phyloP scores from a whole-genome alignment of 371 early-diverging fungal species.

The Cokeromyces recurvatus region DNA sequence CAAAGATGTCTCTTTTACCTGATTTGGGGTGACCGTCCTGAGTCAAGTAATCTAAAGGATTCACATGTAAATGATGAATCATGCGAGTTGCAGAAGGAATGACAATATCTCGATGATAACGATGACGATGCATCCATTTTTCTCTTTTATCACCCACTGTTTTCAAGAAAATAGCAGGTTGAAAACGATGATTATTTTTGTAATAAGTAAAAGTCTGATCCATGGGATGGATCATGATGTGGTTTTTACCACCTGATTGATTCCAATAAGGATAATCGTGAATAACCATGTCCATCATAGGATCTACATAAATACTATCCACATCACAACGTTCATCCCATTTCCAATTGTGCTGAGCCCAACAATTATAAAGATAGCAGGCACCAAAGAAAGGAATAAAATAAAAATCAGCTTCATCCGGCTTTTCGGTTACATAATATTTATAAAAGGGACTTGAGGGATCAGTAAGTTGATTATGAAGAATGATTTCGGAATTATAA shows the following conservation, averaged over 20 bases:
- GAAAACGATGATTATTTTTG: constrained; percentile 26
- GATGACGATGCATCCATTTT: constrained; percentile 34
- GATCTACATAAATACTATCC: constrained; percentile 43
- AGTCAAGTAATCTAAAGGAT: constrained; percentile 31
- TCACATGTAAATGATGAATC: constrained; percentile 29
- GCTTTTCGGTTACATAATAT: constrained; percentile 44
- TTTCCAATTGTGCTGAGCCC: constrained; percentile 37
- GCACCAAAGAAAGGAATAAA: constrained; percentile 56
- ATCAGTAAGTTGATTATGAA: constrained; percentile 40
- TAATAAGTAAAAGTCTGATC: constrained; percentile 50
- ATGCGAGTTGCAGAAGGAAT: constrained; percentile 50
- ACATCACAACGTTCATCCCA: constrained; percentile 51
- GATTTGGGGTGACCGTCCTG: constrained; percentile 33
- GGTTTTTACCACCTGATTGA: constrained; percentile 34
- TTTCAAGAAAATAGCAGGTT: constrained; percentile 47
- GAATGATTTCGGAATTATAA: constrained; percentile 44
- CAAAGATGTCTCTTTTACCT: constrained; percentile 39
- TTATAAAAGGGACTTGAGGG: constrained; percentile 35
- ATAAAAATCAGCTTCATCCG: constrained; percentile 51
- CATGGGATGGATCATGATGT: constrained; percentile 55
- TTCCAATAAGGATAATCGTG: constrained; percentile 51
- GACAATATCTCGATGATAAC: constrained; percentile 48
- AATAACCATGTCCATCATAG: constrained; percentile 50
- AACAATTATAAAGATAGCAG: constrained; percentile 49
- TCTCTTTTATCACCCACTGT: constrained; percentile 48